Base-by-base conservation (phyloP, 495 filamentous ascomycete genomes). In the Annulohypoxylon bovei region DNA sequence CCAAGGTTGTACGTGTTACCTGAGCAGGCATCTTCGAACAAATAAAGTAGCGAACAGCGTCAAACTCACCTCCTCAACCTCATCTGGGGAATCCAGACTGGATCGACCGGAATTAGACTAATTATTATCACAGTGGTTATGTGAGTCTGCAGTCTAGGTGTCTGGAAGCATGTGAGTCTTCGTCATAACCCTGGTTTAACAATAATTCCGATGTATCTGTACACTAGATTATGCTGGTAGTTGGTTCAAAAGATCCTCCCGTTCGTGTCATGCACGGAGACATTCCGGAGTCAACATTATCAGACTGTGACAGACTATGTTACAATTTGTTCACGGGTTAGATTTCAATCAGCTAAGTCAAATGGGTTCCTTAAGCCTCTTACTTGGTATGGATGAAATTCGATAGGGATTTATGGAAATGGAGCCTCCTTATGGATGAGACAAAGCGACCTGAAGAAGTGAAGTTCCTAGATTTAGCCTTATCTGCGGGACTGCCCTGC, bases 181-280 rank as follows among this genome's bases (percentile, higher is more conserved):
- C 37, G 14, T 28, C 50, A n/a, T 42, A 54, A 54, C 35, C 35
- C n/a, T 27, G 32, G 20, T 37, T 52, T 5, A 12, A 64, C 3
- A 53, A 25, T 39, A 64, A 54, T 50, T 28, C 33, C 23, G 49
- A 56, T 11, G 61, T 47, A 40, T 40, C 16, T 1, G 1, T 46
- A 56, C 39, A 56, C 55, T 49, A 35, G 39, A 61, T 27, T 18
- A 25, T 46, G 28, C 20, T 33, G 25, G 30, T 25, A 47, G 27
- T 42, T 56, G 67, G 56, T 40, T 52, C 47, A 39, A 56, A 25
- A 40, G 28, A 64, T 65, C 67, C 55, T 61, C 52, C 42, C 39
- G 52, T 20, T 25, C 9, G 18, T 30, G 39, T 46, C 58, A 53
- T 59, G 59, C 20, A 55, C 44, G 53, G 66, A 25, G 52, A 14